phyloP scores from a whole-genome alignment of 768 basidiomycete species.

The Leccinellum rugosiceps region DNA sequence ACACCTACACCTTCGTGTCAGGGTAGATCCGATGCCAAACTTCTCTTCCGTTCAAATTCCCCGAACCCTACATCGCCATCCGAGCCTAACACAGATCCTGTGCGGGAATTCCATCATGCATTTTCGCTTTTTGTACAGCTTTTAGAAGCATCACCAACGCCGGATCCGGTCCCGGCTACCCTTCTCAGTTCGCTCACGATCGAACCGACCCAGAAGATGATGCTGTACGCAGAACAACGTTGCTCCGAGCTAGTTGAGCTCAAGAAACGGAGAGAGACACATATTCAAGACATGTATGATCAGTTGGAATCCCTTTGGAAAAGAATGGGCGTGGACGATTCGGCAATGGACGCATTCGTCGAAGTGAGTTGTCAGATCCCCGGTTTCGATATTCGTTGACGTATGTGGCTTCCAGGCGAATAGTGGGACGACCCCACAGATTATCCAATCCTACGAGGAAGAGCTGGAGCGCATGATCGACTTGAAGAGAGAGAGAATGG shows the following conservation, averaged over 20 bases:
- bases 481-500: conserved; percentile 84
- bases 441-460: conserved; percentile 78
- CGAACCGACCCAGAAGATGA: conserved; percentile 72
- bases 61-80: conserved; percentile 9
- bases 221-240: conserved; percentile 64
- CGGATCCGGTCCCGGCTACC: conserved; percentile 20
- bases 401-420: conserved; percentile 34
- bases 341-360: conserved; percentile 89
- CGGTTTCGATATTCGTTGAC: background rate
- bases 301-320: conserved; percentile 90
- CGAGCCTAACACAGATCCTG: conserved; percentile 11
- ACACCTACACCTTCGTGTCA: conserved; percentile 53
- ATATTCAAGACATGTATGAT: conserved; percentile 93
- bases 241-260: conserved; percentile 62
- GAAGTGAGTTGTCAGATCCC: conserved; percentile 41
- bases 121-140: conserved; percentile 62
- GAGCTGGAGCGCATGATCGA: conserved; percentile 90
- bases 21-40: conserved; percentile 28
- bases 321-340: conserved; percentile 74
- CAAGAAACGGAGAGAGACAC: conserved; percentile 71
- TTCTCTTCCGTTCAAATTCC: conserved; percentile 36
- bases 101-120: conserved; percentile 49
- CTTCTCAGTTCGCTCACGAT: conserved; percentile 45
- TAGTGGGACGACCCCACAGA: conserved; percentile 76
- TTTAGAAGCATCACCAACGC: conserved; percentile 40